Base-by-base conservation (phyloP, 495 filamentous ascomycete genomes). In the Penicillium desertorum region DNA sequence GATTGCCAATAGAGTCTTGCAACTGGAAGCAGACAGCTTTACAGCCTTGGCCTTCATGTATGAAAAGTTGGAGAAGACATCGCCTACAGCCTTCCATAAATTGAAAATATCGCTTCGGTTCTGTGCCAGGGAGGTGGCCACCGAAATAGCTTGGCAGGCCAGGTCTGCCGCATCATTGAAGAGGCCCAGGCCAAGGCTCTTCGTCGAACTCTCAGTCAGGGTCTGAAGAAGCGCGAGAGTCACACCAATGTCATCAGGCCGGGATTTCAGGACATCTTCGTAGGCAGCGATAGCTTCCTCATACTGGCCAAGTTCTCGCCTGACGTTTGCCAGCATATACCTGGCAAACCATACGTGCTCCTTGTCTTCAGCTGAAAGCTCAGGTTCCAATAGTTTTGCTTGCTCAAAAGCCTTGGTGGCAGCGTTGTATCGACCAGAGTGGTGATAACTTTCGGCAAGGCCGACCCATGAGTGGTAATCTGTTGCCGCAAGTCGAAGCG, bases 381-480 rank as follows among this genome's bases (percentile, higher is more conserved):
- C 71, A 6, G 51, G 34, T 57, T 89, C 88, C 45, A 93, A 74
- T 50, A 76, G 77, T 60, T 90, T 83, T 0, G 93, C 92, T 64
- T 92, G 86, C 48, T 88, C 76, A 58, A 97, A 93, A 17, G 94
- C 90, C 66, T 92, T 94, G n/a, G 86, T 89, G 1, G 94, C 92
- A 11, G 94, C 90, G 57, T 95, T 88, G 61, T 93, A 96, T 56
- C 92, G 79, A 9, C 94, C 94, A 11, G 92, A 96, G 57, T 92
- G 91, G 65, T 96, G 89, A 65, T 99, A 98, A 64, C 90, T 91
- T 73, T 98, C 94, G 14, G 93, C 94, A 10, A 99, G 81, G 11
- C 94, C 95, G 17, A 99, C 87, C 88, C 93, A 99, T 11, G 89
- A 92, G 70, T 98, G 86, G 62, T 97, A 98, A 62, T 96, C 90